A percentile compares a stretch with the other conserved stretches of the same genome.
Evolutionary conservation across 2,329 filamentous ascomycete genomes (phyloP).

Genomic region (Helminthosporium solani): DNA sequence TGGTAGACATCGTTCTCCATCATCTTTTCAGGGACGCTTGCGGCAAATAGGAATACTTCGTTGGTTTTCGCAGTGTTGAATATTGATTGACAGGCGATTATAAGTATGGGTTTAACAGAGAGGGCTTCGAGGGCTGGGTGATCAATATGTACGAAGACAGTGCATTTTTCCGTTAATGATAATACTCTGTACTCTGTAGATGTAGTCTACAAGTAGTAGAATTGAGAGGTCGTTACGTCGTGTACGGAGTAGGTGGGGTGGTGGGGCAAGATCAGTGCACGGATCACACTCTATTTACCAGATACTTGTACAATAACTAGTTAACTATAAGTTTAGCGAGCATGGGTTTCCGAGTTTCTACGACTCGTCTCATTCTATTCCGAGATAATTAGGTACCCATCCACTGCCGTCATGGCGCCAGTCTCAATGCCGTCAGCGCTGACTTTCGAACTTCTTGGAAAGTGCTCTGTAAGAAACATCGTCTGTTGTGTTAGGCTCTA

Average conservation of each 20-base stretch:
- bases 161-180: no score
- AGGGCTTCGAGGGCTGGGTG: slow-evolving; percentile 13
- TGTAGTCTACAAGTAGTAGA: no score
- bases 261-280: not conserved
- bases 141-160: no score
- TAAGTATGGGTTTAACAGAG: slow-evolving; percentile 27
- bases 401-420: slow-evolving; percentile 28
- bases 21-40: slow-evolving; percentile 28
- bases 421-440: slow-evolving; percentile 40
- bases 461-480: slow-evolving; percentile 35
- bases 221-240: no score
- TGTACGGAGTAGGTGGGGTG: no score
- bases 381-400: not conserved
- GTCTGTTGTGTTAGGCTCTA: not conserved
- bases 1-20: slow-evolving; percentile 36
- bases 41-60: slow-evolving; percentile 31
- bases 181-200: no score
- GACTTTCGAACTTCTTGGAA: slow-evolving; percentile 40
- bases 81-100: slow-evolving; percentile 30
- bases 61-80: slow-evolving; percentile 23
- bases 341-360: not conserved
- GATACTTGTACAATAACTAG: no score
- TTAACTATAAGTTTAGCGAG: slow-evolving; percentile 2
- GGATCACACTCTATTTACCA: not conserved
- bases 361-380: not conserved